Evolutionary conservation across 148 eudicot species (phyloP).

Genomic region (Diospyros lotus): DNA sequence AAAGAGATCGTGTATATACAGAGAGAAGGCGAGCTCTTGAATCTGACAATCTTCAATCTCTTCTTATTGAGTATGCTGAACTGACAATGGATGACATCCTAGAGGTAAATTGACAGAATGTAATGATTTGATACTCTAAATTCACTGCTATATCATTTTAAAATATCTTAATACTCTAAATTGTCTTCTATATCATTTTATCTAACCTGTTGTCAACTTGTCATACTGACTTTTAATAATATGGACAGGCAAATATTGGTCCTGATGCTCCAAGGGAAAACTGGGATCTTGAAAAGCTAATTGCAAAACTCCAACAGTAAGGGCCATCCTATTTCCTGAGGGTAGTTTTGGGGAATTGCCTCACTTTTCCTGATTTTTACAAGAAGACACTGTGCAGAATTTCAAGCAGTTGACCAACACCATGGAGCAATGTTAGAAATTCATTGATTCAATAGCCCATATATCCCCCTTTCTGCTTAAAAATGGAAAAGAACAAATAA

Average conservation of each 20-base stretch:
- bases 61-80: constrained; percentile 93
- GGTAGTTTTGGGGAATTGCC: not conserved
- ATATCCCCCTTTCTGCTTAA: too few relatives aligned
- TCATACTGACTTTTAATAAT: constrained; percentile 3
- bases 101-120: constrained; percentile 49
- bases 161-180: not conserved
- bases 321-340: constrained; percentile 17
- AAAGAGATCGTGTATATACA: constrained; percentile 92
- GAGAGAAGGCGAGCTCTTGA: constrained; percentile 97
- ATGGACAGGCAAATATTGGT: constrained; percentile 86
- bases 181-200: not conserved
- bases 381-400: not conserved
- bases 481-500: too few relatives aligned
- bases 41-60: constrained; percentile 82
- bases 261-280: constrained; percentile 81
- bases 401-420: not conserved
- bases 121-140: not conserved
- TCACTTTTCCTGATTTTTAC: not conserved
- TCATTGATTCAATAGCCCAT: too few relatives aligned
- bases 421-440: too few relatives aligned
- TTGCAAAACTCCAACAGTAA: constrained; percentile 90
- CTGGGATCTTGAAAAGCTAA: constrained; percentile 94
- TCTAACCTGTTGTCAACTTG: not conserved
- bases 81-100: constrained; percentile 95
- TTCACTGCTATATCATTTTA: not conserved